Percentiles rank a stretch among this genome's conserved stretches.
phyloP scores from a whole-genome alignment of 1,284 basidiomycete species.

The Ustilago loliicola region DNA sequence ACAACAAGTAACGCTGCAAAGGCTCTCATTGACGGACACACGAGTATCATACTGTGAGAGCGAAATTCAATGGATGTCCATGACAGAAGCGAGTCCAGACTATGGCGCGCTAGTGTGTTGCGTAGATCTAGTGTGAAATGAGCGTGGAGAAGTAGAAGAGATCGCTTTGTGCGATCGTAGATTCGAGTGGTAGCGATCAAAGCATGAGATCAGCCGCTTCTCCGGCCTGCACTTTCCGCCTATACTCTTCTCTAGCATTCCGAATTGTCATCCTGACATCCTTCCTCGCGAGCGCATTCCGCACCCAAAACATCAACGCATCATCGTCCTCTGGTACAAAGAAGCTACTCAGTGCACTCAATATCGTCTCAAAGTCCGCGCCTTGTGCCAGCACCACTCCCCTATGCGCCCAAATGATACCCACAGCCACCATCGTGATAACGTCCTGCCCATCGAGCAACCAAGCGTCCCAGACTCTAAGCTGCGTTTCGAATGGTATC shows the following conservation, averaged over 20 bases:
- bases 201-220: constrained; percentile 28
- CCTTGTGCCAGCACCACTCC: constrained; percentile 22
- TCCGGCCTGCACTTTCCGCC: constrained; percentile 17
- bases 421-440: constrained; percentile 85
- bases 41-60: background rate
- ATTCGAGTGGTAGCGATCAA: constrained; percentile 6
- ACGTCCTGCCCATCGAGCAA: constrained; percentile 90
- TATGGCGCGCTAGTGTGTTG: background rate
- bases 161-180: background rate
- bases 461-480: constrained; percentile 94
- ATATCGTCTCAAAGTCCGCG: constrained; percentile 55
- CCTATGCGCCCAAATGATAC: constrained; percentile 87
- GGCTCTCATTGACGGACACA: background rate
- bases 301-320: constrained; percentile 62
- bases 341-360: constrained; percentile 57
- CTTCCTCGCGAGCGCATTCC: constrained; percentile 32
- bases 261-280: constrained; percentile 28
- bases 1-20: background rate
- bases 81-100: background rate
- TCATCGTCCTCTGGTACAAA: constrained; percentile 66
- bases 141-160: background rate
- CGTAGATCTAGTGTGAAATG: background rate
- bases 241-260: constrained; percentile 37
- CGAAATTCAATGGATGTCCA: background rate
- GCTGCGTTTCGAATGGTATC: constrained; percentile 94